Evolutionary conservation across 768 basidiomycete species (phyloP), one percentile per base, ranked within the genome.

Genomic region (Boletellus emodensis): DNA sequence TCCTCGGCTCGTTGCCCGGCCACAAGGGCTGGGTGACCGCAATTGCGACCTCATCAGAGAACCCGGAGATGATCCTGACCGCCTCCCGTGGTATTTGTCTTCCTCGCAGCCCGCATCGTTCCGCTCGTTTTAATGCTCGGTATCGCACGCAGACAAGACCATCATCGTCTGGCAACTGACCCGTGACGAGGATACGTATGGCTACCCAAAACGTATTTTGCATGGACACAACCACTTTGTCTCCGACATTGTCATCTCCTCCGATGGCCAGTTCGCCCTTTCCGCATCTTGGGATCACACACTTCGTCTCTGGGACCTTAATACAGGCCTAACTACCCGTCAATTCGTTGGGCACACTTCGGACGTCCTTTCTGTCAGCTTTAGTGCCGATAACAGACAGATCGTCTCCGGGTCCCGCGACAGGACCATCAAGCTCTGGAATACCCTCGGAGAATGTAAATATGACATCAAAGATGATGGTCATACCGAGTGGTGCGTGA

Each of bases 201-300:
- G 96, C 49, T 94, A 85, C 78, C 95, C 96, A 54, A 98, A 98
- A 79, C 86, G 88, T 68, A 90, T 97, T 65, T 87, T 99, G 53
- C 88, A 92, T 70, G 95, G 96, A 55, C 96, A 99, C 81, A 98
- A 97, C 77, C 95, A 96, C 80, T 97, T 97, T 70, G 94, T 97
- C 52, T 97, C 94, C 36, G 94, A 97, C 68, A 90, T 98, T 62
- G 95, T 96, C 64, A 94, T 97, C 71, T 97, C 95, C 53, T 96
- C 95, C 53, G 96, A 99, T 70, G 96, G 96, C 65, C 95, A 98
- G 76, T 98, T 97, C 72, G 95, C 96, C 40, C 87, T 99, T 54
- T 98, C 96, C 56, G 90, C 96, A 35, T 98, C 95, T 38, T 98
- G 96, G 96, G 96, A 99, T 77, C 95, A 98, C 79, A 98, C 96